Conservation (phyloP, 108 stramenopile species). For the Aurantiochytrium sp. region DNA sequence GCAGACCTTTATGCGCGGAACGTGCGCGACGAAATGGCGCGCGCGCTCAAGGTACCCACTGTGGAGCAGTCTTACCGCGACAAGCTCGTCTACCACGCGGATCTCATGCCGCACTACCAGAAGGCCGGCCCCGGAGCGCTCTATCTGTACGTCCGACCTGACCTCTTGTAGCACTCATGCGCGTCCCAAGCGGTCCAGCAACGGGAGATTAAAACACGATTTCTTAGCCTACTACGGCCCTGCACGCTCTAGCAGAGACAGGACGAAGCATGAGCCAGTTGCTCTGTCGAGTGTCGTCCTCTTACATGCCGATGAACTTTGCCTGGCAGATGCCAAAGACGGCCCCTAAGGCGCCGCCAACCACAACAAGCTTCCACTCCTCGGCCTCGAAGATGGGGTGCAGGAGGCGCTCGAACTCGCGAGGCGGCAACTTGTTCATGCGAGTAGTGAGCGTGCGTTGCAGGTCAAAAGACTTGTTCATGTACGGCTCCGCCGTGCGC, state of each 20-base stretch:
- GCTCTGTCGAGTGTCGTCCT: too few species aligned
- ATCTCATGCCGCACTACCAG: background rate
- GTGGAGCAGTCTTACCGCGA: background rate
- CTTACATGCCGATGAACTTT: background rate
- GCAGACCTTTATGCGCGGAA: background rate
- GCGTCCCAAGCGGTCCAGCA: background rate
- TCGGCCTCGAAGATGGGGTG: constrained; percentile 91
- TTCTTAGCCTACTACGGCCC: too few species aligned
- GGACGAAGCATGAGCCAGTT: too few species aligned
- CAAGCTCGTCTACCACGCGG: background rate
- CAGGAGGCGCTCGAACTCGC: constrained; percentile 82
- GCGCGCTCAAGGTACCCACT: background rate
- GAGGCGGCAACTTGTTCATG: constrained; percentile 66
- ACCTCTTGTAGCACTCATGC: background rate
- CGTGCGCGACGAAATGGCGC: background rate
- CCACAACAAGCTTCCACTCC: constrained; percentile 79
- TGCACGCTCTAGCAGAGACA: too few species aligned
- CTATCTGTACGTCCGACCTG: background rate
- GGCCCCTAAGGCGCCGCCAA: constrained; percentile 77
- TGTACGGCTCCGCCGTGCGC: constrained; percentile 64
- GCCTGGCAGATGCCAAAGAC: constrained; percentile 70
- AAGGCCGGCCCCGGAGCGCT: background rate
- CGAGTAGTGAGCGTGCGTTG: constrained; percentile 68
- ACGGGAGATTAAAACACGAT: too few species aligned
- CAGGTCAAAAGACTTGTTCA: constrained; percentile 79